Conservation (phyloP, 345 rosid genomes). For the Arabis hirsuta region DNA sequence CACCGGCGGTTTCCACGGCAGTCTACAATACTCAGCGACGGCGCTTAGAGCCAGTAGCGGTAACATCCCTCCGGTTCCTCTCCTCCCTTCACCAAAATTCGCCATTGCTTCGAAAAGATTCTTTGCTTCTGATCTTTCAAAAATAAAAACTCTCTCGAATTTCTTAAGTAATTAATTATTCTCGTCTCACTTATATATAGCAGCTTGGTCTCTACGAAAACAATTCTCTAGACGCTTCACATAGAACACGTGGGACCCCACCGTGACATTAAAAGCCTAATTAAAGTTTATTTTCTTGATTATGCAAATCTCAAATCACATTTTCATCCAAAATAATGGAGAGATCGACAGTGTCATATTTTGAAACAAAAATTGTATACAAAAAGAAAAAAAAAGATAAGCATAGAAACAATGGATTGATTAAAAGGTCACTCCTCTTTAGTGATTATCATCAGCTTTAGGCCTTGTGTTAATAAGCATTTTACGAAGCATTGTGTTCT, state of each 20-base stretch:
- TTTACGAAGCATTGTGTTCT: slow-evolving; percentile 77
- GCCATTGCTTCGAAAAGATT: slow-evolving; percentile 36
- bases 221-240: slow-evolving; percentile 37
- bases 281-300: not conserved
- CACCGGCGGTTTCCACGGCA: slow-evolving; percentile 91
- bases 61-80: slow-evolving; percentile 65
- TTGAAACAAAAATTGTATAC: slow-evolving; percentile 6
- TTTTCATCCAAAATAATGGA: not conserved
- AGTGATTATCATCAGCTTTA: slow-evolving; percentile 55
- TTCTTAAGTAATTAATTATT: not conserved
- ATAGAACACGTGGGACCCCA: slow-evolving; percentile 34
- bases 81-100: slow-evolving; percentile 44
- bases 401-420: slow-evolving; percentile 8
- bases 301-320: slow-evolving; percentile 16
- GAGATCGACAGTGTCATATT: not conserved
- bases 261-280: not conserved
- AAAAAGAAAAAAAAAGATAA: not conserved
- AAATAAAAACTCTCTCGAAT: not conserved
- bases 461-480: slow-evolving; percentile 71
- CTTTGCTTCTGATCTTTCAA: slow-evolving; percentile 10
- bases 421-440: not conserved
- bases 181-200: not conserved
- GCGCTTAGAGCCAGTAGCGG: slow-evolving; percentile 80
- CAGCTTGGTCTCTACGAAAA: slow-evolving; percentile 35
- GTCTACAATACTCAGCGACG: slow-evolving; percentile 68